phyloP scores from a whole-genome alignment of 1,139 yeast genomes.

The Protomyces macrosporus region DNA sequence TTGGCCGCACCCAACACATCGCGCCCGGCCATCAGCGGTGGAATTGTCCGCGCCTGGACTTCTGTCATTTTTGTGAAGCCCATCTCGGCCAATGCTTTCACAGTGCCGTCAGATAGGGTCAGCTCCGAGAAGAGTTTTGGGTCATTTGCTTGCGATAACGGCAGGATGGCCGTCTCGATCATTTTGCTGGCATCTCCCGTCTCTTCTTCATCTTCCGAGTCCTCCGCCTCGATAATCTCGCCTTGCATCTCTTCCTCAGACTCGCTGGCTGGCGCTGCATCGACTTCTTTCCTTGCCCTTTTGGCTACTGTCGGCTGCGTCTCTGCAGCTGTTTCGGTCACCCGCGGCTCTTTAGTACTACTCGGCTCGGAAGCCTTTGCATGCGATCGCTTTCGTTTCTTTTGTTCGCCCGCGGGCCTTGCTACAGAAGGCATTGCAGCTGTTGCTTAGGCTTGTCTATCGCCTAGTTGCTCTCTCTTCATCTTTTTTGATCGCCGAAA shows the following conservation, averaged over 20 bases:
- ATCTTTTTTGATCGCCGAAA: no score
- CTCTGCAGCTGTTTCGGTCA: not conserved
- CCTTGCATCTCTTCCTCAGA: not conserved
- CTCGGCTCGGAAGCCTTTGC: not conserved
- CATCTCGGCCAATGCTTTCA: conserved; percentile 71
- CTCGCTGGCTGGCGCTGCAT: conserved; percentile 1
- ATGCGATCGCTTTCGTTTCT: conserved; percentile 21
- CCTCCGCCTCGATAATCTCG: not conserved
- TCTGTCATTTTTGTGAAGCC: conserved; percentile 87
- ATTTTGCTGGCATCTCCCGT: conserved; percentile 9
- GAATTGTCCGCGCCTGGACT: conserved; percentile 90
- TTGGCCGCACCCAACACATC: conserved; percentile 97
- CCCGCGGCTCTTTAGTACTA: not conserved
- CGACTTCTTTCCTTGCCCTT: conserved; percentile 4
- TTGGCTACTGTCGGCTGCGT: conserved; percentile 4
- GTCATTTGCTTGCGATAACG: conserved; percentile 30
- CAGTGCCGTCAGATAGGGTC: conserved; percentile 72
- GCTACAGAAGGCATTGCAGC: not conserved
- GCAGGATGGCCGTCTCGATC: conserved; percentile 19
- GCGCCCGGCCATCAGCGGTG: conserved; percentile 89
- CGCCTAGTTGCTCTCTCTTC: no score
- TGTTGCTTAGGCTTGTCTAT: no score
- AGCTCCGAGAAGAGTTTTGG: conserved; percentile 48
- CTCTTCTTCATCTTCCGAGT: not conserved
- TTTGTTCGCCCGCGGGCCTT: not conserved